Evolutionary conservation across 495 filamentous ascomycete species (phyloP), one percentile per base, ranked within the genome.

Genomic region (Cryomyces antarcticus): DNA sequence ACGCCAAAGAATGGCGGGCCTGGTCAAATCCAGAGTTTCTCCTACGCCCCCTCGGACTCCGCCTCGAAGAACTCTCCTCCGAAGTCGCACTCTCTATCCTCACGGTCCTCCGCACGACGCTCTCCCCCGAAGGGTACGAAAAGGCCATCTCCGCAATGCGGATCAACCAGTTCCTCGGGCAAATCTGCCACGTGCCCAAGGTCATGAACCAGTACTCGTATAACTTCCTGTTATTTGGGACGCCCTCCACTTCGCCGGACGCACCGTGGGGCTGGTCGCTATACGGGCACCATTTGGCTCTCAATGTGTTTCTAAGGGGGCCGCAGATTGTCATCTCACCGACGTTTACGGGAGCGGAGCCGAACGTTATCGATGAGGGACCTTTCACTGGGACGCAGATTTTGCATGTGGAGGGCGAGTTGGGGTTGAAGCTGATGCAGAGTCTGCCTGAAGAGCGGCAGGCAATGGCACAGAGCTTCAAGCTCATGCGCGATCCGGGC

Each of bases 311-410:
- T 50, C 59, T 82, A 30, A 64, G 72, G 46, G 60, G 57, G 31
- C 56, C 61, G 5, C 74, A 80, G 52, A 70, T 80, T 41, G 58
- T 82, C 28, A 63, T 77, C 10, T 68, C 67, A 7, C 80, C 80
- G 2, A 78, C 72, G 62, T 86, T 86, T 59, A 77, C 73, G 1
- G 80, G 80, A 40, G 80, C 80, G 0, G 80, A 86, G 59, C 80
- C 80, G 0, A 81, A 84, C 41, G 49, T 71, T 46, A 78, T 86
- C 47, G 80, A 84, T 47, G 55, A 54, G 6, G 79, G 80, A 0
- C 70, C 66, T 10, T 59, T 71, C 49, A 48, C 56, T 0, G 80
- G 79, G 11, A 74, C 73, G 17, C 57, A 66, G 7, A 75, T 86
- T 43, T 57, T 86, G 49, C 62, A 75, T 9, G 59, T 62, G n/a